Conservation (phyloP, 148 eudicot species). For the Euryodendron excelsum region DNA sequence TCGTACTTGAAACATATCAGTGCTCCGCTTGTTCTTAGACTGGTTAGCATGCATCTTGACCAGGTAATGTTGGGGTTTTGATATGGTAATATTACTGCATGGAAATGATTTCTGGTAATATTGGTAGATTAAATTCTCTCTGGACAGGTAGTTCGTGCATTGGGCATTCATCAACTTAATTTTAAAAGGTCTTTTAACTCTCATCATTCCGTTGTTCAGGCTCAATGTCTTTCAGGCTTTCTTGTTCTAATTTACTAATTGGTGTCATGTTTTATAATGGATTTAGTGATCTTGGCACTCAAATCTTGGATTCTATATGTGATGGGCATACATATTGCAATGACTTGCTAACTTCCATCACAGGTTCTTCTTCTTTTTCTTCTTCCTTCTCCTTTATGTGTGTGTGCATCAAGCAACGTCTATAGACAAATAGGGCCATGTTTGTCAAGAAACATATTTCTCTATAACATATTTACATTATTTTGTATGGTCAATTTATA, state of each 20-base stretch:
- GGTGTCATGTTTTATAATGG: background rate
- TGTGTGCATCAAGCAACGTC: background rate
- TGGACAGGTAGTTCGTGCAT: constrained; percentile 65
- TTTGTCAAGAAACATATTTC: background rate
- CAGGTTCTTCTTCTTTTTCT: constrained; percentile 45
- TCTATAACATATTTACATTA: too few relatives aligned
- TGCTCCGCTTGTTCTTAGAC: constrained; percentile 63
- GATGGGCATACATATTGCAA: constrained; percentile 72
- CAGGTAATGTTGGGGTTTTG: constrained; percentile 42
- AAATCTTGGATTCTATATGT: constrained; percentile 66
- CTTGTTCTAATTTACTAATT: background rate
- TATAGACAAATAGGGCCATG: background rate
- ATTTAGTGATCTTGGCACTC: constrained; percentile 60
- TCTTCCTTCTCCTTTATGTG: background rate
- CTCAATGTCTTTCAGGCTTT: too few relatives aligned
- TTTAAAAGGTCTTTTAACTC: constrained; percentile 58
- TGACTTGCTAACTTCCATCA: constrained; percentile 61
- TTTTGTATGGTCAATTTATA: too few relatives aligned
- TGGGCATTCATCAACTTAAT: constrained; percentile 92
- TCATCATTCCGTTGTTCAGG: constrained; percentile 2
- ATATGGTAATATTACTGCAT: constrained; percentile 11
- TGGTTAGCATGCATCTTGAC: constrained; percentile 78
- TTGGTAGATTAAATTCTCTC: background rate
- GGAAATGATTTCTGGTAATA: constrained; percentile 2
- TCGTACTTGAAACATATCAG: constrained; percentile 81